phyloP scores from a whole-genome alignment of 2,329 filamentous ascomycete species.

The Alternaria postmessia region DNA sequence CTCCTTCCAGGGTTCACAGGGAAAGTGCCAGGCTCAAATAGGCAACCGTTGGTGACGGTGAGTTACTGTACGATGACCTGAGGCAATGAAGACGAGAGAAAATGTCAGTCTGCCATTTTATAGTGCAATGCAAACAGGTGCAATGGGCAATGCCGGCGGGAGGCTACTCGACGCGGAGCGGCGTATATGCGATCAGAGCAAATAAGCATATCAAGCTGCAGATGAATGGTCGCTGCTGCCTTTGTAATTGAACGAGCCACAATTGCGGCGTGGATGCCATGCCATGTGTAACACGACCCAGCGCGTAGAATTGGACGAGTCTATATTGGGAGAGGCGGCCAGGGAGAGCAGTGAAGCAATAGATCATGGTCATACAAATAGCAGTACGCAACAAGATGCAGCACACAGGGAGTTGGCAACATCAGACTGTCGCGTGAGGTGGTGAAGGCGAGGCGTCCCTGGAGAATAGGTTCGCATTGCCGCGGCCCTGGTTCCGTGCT shows the following conservation, averaged over 20 bases:
- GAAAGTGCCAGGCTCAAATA: constrained; percentile 1
- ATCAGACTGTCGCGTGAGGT: background rate
- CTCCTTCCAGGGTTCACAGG: constrained; percentile 2
- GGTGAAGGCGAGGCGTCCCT: constrained; percentile 1
- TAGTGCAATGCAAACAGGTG: constrained; percentile 23
- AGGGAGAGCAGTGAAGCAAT: background rate
- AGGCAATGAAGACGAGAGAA: constrained; percentile 12
- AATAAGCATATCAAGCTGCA: constrained; percentile 12
- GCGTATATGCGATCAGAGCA: constrained; percentile 22
- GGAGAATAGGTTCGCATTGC: constrained; percentile 23
- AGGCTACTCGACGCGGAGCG: constrained; percentile 18
- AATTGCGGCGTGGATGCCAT: constrained; percentile 15
- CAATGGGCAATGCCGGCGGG: constrained; percentile 20
- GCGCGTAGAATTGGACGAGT: constrained; percentile 3
- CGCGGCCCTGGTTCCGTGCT: constrained; percentile 16
- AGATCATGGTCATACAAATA: background rate
- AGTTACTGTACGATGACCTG: constrained; percentile 11
- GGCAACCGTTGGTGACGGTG: constrained; percentile 22
- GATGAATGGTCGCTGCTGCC: constrained; percentile 12
- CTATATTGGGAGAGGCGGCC: background rate
- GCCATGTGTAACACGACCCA: background rate
- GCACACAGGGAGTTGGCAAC: background rate
- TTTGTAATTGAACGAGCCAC: constrained; percentile 10
- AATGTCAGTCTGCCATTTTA: constrained; percentile 16
- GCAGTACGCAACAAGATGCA: too few species aligned